Percentiles rank a stretch among this genome's conserved stretches.
Evolutionary conservation across 768 basidiomycete species (phyloP).

Genomic region (Boletus vinaceobasis): DNA sequence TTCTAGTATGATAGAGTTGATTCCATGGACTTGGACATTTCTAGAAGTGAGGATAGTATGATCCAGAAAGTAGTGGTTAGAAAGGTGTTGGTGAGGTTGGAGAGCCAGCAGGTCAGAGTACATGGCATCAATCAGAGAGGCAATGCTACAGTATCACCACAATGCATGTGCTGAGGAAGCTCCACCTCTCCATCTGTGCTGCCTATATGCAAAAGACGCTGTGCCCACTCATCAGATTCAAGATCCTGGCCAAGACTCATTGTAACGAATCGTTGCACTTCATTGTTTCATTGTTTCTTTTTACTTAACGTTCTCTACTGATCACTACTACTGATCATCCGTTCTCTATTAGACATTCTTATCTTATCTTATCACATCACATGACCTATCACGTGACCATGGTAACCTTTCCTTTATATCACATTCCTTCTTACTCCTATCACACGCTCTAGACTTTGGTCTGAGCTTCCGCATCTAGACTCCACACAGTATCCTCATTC

Average conservation of each 20-base stretch:
- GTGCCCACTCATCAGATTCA: conserved; percentile 32
- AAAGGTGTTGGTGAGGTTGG: not conserved
- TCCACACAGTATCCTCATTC: no score
- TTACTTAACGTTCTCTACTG: no score
- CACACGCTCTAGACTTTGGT: no score
- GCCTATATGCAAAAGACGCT: conserved; percentile 12
- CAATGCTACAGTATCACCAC: conserved; percentile 13
- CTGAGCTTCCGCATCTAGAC: no score
- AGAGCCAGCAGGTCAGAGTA: conserved; percentile 39
- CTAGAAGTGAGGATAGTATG: not conserved
- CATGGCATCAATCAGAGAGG: conserved; percentile 26
- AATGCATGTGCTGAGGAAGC: conserved; percentile 28
- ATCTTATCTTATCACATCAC: no score
- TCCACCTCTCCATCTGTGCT: conserved; percentile 16
- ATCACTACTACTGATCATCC: no score
- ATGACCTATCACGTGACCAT: no score
- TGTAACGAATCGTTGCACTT: no score
- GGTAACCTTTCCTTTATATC: no score
- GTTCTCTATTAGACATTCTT: no score
- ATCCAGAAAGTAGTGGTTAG: not conserved
- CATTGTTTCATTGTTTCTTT: no score
- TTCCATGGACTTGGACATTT: not conserved
- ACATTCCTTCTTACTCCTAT: no score
- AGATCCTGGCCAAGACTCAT: conserved; percentile 35
- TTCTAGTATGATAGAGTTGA: not conserved